Evolutionary conservation across 768 basidiomycete species (phyloP).

Genomic region (Leccinum imitatum): DNA sequence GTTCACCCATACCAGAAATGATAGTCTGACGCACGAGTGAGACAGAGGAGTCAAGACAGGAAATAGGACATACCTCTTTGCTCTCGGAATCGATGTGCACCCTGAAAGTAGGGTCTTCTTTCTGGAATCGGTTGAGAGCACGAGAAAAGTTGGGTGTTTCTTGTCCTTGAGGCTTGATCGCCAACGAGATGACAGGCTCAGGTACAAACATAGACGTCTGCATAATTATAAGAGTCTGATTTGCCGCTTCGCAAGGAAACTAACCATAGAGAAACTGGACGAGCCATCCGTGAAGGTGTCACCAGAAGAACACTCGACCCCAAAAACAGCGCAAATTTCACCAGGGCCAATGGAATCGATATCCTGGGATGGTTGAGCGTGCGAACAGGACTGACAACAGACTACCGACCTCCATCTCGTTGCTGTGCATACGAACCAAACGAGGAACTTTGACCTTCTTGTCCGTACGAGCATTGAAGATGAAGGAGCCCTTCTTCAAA

Average conservation of each 20-base stretch:
- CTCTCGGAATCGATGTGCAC: conserved; percentile 94
- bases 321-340: conserved; percentile 99
- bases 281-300: conserved; percentile 97
- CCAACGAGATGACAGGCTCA: conserved; percentile 95
- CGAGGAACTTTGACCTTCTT: conserved; percentile 98
- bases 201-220: conserved; percentile 99
- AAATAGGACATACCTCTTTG: conserved; percentile 66
- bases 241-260: conserved; percentile 18
- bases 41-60: neutral
- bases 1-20: conserved; percentile 99
- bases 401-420: conserved; percentile 90
- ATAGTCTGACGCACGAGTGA: conserved; percentile 66
- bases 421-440: conserved; percentile 95
- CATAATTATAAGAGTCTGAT: conserved; percentile 2
- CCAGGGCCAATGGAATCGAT: conserved; percentile 92
- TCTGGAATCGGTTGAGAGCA: conserved; percentile 95
- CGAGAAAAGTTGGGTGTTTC: conserved; percentile 97
- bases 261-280: conserved; percentile 88
- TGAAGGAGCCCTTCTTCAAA: conserved; percentile 78
- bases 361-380: conserved; percentile 51
- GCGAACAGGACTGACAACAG: neutral
- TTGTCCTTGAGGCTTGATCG: conserved; percentile 87
- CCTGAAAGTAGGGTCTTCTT: conserved; percentile 98
- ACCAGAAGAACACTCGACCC: conserved; percentile 96
- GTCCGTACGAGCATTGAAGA: conserved; percentile 91